Percentiles rank a stretch among this genome's conserved stretches.
phyloP scores from a whole-genome alignment of 108 stramenopile genomes.

The Cylindrotheca closterium region DNA sequence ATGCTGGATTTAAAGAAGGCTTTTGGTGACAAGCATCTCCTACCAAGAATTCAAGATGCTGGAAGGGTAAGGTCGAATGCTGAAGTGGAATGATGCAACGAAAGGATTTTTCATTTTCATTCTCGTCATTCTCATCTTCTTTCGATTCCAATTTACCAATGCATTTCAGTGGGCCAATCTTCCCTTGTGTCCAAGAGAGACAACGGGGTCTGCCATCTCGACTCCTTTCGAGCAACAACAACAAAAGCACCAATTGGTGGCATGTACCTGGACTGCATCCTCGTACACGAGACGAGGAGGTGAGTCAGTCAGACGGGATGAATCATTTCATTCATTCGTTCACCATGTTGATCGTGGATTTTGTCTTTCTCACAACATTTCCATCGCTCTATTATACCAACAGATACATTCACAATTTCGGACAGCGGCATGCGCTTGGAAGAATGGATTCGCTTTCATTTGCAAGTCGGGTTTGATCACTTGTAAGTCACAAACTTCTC shows the following conservation, averaged over 20 bases:
- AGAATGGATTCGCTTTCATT: conserved; percentile 85
- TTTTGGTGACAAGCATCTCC: conserved; percentile 51
- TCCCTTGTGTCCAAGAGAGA: conserved; percentile 50
- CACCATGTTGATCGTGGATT: conserved; percentile 29
- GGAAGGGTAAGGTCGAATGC: conserved; percentile 22
- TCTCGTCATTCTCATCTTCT: not conserved
- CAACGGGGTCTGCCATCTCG: not conserved
- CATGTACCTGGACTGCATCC: conserved; percentile 34
- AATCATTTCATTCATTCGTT: too few species aligned
- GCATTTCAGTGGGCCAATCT: conserved; percentile 55
- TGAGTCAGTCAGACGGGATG: too few species aligned
- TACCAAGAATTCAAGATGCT: conserved; percentile 65
- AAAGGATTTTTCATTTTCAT: too few species aligned
- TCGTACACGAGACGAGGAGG: conserved; percentile 29
- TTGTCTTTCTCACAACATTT: conserved; percentile 46
- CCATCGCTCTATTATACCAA: conserved; percentile 51
- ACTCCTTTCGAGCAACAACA: not conserved
- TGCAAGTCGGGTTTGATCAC: conserved; percentile 79
- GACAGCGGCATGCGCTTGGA: conserved; percentile 57
- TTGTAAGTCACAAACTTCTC: too few species aligned
- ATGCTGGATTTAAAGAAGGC: conserved; percentile 41
- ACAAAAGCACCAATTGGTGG: conserved; percentile 21
- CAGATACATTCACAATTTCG: conserved; percentile 3
- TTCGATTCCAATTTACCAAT: not conserved
- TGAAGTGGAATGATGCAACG: too few species aligned